Conservation (phyloP, 768 basidiomycete genomes). For the Rhizopogon vesiculosus region DNA sequence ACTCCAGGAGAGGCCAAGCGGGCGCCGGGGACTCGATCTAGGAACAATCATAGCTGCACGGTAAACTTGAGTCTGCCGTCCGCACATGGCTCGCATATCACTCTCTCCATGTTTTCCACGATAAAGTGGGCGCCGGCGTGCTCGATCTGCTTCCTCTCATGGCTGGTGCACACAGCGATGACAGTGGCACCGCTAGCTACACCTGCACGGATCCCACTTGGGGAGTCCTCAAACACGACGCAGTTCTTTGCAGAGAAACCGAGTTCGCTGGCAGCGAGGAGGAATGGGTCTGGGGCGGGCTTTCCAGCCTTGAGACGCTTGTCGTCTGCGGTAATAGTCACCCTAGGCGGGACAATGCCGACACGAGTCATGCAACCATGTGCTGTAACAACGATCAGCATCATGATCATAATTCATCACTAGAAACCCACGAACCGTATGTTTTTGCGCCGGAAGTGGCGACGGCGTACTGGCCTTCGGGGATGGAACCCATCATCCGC, state of each 20-base stretch:
- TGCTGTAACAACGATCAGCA: slow-evolving; percentile 26
- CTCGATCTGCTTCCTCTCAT: slow-evolving; percentile 51
- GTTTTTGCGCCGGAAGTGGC: slow-evolving; percentile 74
- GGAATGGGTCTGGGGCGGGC: slow-evolving; percentile 60
- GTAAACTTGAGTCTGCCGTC: slow-evolving; percentile 42
- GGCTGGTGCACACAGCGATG: slow-evolving; percentile 71
- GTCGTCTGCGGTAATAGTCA: slow-evolving; percentile 76
- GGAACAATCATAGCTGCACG: slow-evolving; percentile 19
- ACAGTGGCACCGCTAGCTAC: slow-evolving; percentile 71
- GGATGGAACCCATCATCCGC: slow-evolving; percentile 60
- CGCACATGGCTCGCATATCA: slow-evolving; percentile 36
- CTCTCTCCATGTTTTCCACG: slow-evolving; percentile 50
- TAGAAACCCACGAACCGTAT: slow-evolving; percentile 40
- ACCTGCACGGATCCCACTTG: slow-evolving; percentile 61
- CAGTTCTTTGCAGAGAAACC: slow-evolving; percentile 55
- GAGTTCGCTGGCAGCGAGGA: slow-evolving; percentile 56
- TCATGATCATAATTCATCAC: background rate
- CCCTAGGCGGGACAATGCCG: slow-evolving; percentile 59
- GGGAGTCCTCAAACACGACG: slow-evolving; percentile 76
- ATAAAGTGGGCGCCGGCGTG: slow-evolving; percentile 53
- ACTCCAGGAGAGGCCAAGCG: background rate
- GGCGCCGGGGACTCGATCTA: background rate
- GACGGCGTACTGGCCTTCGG: slow-evolving; percentile 62
- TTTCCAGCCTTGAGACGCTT: slow-evolving; percentile 64
- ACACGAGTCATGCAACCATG: slow-evolving; percentile 69